Evolutionary conservation across 176 grass and related monocot species (phyloP), one percentile per base, ranked within the genome.

Genomic region (Oryza meridionalis): DNA sequence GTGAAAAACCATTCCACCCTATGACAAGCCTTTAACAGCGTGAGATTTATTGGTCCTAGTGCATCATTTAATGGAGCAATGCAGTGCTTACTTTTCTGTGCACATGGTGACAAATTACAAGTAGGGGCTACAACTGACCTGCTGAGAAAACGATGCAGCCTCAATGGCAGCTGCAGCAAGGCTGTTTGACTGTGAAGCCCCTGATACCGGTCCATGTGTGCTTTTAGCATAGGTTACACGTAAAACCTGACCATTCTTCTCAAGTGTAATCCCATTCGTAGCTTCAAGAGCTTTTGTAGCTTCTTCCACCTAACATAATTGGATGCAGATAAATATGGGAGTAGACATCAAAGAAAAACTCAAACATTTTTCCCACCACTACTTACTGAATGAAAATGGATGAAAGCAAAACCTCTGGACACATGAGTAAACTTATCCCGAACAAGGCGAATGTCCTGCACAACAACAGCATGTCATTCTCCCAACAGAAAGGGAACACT

Each of bases 391-490:
- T 96, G 90, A 85, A 99, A 99, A 90, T 99, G 97, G 59, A 99
- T 75, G 47, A 99, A 99, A 51, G 97, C 97, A 74, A 99, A 99
- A 82, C 97, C 97, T 78, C 94, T 93, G 24, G 97, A 99, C 22
- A 99, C 97, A 85, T 99, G 97, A 88, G 97, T 99, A 77, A 99
- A 99, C 82, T 92, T 96, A 86, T 96, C 97, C 86, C 97, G 91
- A 42, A 99, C 93, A 84, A 99, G 93, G 31, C 91, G 97, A 33
- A 99, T 94, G 81, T 99, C 93, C 97, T 96, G 88, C 77, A 89
- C 29, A 88, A 58, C 80, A 87, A 73, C 53, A 10, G 12, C 25
- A 83, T 70, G 49, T 76, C 74, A 73, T 68, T 78, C 24, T 31
- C 19, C 81, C 16, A 16, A 49, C 32, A 84, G 12, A 70, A 79